These are phyloP conservation scores for Fusarium redolens DNA, from an alignment of 2,329 filamentous ascomycete species.

Conservation along the genomic window DNA sequence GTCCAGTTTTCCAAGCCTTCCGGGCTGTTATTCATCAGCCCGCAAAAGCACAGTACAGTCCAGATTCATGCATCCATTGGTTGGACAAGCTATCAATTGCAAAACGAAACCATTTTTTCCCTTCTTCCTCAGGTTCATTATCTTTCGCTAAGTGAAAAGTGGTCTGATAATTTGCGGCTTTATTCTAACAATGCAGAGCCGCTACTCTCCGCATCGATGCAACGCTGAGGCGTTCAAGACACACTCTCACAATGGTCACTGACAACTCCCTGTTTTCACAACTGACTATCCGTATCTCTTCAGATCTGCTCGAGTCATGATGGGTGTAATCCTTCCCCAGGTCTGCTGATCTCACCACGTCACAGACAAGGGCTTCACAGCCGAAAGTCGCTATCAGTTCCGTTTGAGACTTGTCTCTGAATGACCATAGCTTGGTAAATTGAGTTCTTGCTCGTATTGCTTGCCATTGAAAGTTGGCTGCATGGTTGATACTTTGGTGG, in stretches of 20 bases:
- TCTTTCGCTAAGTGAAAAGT: conserved; percentile 3
- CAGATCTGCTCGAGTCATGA: conserved; percentile 20
- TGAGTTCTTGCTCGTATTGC: neutral
- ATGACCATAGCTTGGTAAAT: conserved; percentile 1
- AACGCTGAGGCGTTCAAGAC: neutral
- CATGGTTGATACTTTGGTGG: neutral
- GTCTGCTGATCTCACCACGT: conserved; percentile 3
- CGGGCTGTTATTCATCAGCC: neutral
- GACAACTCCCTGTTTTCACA: neutral
- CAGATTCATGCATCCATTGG: neutral
- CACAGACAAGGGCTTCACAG: neutral
- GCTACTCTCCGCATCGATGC: neutral
- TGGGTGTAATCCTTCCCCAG: neutral
- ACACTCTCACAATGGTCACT: neutral
- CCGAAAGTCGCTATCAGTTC: neutral
- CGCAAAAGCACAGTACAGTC: neutral
- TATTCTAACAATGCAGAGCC: neutral
- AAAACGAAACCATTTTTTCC: neutral
- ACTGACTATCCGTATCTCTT: neutral
- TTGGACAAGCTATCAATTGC: neutral
- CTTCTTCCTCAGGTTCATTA: conserved; percentile 1
- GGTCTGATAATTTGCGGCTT: conserved; percentile 19
- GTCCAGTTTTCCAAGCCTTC: neutral
- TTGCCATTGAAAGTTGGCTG: neutral
- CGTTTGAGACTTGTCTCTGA: neutral